Conservation (phyloP, 805 yeast species). For the Barnettozyma pratensis region DNA sequence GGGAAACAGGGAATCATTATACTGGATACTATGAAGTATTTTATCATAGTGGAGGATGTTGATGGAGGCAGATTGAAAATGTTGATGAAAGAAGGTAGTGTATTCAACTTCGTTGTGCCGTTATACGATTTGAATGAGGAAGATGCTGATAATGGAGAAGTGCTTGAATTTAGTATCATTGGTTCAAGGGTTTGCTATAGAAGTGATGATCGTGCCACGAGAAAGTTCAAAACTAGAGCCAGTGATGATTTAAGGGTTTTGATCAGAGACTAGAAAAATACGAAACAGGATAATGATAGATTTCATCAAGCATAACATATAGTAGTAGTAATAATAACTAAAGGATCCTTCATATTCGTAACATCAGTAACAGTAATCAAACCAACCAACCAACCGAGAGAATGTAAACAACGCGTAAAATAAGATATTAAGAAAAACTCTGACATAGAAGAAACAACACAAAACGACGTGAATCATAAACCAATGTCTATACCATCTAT, state of each 20-base stretch:
- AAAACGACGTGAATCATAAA: no score
- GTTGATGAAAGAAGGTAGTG: constrained; percentile 61
- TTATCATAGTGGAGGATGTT: constrained; percentile 48
- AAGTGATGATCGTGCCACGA: constrained; percentile 74
- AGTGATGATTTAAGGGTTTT: constrained; percentile 46
- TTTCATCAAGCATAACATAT: no score
- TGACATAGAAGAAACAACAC: no score
- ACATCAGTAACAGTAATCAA: no score
- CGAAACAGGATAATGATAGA: background rate
- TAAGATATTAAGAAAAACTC: no score
- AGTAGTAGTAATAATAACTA: no score
- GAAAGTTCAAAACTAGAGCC: constrained; percentile 77
- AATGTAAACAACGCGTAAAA: no score
- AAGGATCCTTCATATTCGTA: no score
- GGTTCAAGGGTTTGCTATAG: constrained; percentile 78
- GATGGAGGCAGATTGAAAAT: constrained; percentile 35
- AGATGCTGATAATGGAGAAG: constrained; percentile 26
- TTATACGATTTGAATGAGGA: constrained; percentile 13
- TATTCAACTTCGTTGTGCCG: constrained; percentile 51
- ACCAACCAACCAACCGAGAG: no score
- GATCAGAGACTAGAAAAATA: background rate
- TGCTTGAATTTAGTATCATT: constrained; percentile 55
- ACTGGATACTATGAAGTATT: constrained; percentile 77
- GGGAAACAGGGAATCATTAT: constrained; percentile 72
- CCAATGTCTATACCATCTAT: no score